Base-by-base conservation (phyloP, 345 rosid genomes). In the Populus ilicifolia region DNA sequence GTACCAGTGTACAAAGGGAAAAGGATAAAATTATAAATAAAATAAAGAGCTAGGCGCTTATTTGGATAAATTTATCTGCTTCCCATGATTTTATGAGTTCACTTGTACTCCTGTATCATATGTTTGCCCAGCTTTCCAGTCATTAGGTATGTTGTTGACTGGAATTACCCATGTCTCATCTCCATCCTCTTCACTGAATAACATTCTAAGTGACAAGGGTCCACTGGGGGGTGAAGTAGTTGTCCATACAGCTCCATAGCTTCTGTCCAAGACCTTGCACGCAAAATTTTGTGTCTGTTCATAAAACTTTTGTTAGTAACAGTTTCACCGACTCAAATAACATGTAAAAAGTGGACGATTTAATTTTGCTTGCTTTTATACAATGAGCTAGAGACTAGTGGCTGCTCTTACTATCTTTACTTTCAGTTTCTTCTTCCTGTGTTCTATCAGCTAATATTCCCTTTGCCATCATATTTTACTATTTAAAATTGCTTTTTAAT, bases 71-170 rank as follows among this genome's bases (percentile, higher is more conserved):
- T 63, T 25, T 61, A 41, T 43, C 62, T 63, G 38, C 59, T 6
- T 27, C 30, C 62, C 62, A 30, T 27, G 25, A 43, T 80, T 59
- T n/a, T 79, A 79, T 21, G 35, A 41, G 70, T 73, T 77, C 21
- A 89, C 78, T 83, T 89, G 95, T 25, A 84, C 80, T 70, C 95
- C 91, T 7, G 93, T 88, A 74, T 91, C 91, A 59, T 89, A 89
- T 64, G 89, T 81, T 67, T 79, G 82, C 74, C 95, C 95, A 11
- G 88, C 86, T 83, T 86, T 87, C 95, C 95, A 91, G 78, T 83
- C 84, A 6, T 77, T 70, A 30, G 91, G 95, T 71, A 91, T 87
- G 83, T 85, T 72, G 79, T 85, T 88, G 41, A 83, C 87, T 16
- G 95, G 95, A 77, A 78, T 89, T 44, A 91, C 80, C 93, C 95